Evolutionary conservation across 2,329 filamentous ascomycete species (phyloP).

Genomic region (Cercospora beticola): DNA sequence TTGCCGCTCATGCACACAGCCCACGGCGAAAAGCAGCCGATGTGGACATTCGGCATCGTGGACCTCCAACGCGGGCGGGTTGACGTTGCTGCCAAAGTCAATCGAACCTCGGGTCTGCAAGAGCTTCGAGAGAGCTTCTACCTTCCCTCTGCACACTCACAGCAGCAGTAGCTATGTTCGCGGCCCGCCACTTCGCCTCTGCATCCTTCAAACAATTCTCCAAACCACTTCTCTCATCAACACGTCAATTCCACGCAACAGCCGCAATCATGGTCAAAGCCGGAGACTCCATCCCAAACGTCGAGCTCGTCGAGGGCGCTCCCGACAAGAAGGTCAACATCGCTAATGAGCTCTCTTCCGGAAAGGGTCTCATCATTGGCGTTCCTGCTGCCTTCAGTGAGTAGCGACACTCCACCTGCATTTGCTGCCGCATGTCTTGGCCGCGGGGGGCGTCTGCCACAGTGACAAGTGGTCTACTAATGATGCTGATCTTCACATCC

Average conservation of each 20-base stretch:
- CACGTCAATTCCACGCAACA: constrained; percentile 62
- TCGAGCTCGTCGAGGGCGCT: constrained; percentile 78
- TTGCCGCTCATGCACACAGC: background rate
- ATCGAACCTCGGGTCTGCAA: constrained; percentile 13
- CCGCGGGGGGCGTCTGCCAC: constrained; percentile 5
- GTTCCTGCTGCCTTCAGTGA: constrained; percentile 60
- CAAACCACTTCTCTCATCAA: constrained; percentile 1
- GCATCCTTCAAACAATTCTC: constrained; percentile 9
- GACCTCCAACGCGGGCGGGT: background rate
- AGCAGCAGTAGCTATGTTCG: constrained; percentile 29
- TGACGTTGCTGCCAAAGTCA: background rate
- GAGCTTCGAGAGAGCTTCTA: background rate
- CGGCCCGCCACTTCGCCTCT: constrained; percentile 30
- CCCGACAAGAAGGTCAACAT: constrained; percentile 89
- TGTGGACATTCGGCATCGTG: background rate
- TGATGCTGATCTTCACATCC: background rate
- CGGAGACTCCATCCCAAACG: constrained; percentile 74
- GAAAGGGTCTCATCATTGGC: constrained; percentile 79
- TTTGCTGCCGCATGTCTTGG: background rate
- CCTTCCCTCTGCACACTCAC: background rate
- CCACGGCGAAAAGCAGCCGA: background rate
- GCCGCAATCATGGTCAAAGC: constrained; percentile 65
- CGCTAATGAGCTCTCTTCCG: constrained; percentile 65
- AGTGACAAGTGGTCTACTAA: background rate
- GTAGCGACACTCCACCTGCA: constrained; percentile 10